Evolutionary conservation across 345 rosid species (phyloP), one percentile per base, ranked within the genome.

Genomic region (Linum trigynum): DNA sequence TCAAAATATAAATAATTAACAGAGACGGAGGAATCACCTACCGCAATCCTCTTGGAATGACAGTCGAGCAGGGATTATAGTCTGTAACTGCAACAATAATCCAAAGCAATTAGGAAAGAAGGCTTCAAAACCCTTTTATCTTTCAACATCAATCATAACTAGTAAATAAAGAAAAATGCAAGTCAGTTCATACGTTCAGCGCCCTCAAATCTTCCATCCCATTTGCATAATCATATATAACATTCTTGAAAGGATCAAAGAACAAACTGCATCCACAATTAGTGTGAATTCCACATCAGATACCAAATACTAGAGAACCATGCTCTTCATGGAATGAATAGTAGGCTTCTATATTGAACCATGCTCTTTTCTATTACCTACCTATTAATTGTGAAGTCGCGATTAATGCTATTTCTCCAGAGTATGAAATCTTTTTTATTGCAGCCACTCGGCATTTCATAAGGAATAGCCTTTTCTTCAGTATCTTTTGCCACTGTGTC

Each of bases 311-410:
- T 17, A 17, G 60, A 14, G 37, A 32, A 57, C n/a, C n/a, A n/a
- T n/a, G n/a, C n/a, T 45, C 51, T 45, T 2, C 2, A 14, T 45
- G 2, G 8, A 5, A 45, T 45, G 10, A 45, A 8, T 7, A 45
- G 10, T 45, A 45, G 7, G 12, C 7, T 45, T 45, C 51, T 45
- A 45, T 7, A 45, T 7, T 7, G 51, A 45, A 45, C 51, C 51
- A 8, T 8, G 12, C 12, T 0, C 12, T 7, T 45, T 8, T 14
- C 7, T 7, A 14, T 45, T 69, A 17, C 16, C 15, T 60, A 81
- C 99, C 99, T 85, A 77, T 94, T 94, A 65, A 94, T 57, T n/a
- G 99, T 94, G 83, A 94, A 94, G 66, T 94, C 99, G 38, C 99
- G 79, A 38, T 70, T 78, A 79, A 84, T 76, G 71, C 96, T 85